These are phyloP conservation scores for Aspergillus transmontanensis DNA, from an alignment of 2,329 filamentous ascomycete species.

Conservation along the genomic window DNA sequence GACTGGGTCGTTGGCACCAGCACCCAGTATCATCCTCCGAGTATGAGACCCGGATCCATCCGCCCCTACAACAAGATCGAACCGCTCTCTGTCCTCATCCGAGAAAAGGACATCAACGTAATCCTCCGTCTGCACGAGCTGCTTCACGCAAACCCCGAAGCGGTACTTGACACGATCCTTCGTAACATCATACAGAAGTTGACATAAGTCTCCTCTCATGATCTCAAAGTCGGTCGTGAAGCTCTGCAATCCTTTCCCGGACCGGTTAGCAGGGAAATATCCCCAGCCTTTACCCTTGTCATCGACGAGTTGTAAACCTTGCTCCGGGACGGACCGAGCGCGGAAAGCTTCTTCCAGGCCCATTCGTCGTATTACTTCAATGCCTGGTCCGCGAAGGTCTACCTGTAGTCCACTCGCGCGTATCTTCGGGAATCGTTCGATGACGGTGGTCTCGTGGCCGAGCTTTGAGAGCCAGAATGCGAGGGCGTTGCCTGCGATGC, in stretches of 20 bases:
- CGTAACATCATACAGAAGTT: conserved; percentile 43
- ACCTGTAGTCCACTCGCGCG: conserved; percentile 55
- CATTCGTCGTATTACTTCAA: conserved; percentile 57
- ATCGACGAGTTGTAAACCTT: conserved; percentile 54
- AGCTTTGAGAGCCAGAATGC: conserved; percentile 53
- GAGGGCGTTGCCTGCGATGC: conserved; percentile 46
- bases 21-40: conserved; percentile 23
- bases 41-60: conserved; percentile 32
- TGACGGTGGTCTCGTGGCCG: conserved; percentile 44
- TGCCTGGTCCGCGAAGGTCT: conserved; percentile 56
- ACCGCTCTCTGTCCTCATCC: conserved; percentile 22
- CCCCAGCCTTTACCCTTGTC: conserved; percentile 40
- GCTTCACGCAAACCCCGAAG: conserved; percentile 35
- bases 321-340: conserved; percentile 46
- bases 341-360: conserved; percentile 50
- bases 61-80: conserved; percentile 34
- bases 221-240: conserved; percentile 58
- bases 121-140: conserved; percentile 25
- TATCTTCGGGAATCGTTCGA: conserved; percentile 47
- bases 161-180: conserved; percentile 29
- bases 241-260: conserved; percentile 37
- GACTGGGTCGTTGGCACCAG: conserved; percentile 21
- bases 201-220: conserved; percentile 55
- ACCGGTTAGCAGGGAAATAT: conserved; percentile 44
- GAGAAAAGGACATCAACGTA: conserved; percentile 26